Conservation (phyloP, 345 rosid genomes). For the Eucalyptus pumila region DNA sequence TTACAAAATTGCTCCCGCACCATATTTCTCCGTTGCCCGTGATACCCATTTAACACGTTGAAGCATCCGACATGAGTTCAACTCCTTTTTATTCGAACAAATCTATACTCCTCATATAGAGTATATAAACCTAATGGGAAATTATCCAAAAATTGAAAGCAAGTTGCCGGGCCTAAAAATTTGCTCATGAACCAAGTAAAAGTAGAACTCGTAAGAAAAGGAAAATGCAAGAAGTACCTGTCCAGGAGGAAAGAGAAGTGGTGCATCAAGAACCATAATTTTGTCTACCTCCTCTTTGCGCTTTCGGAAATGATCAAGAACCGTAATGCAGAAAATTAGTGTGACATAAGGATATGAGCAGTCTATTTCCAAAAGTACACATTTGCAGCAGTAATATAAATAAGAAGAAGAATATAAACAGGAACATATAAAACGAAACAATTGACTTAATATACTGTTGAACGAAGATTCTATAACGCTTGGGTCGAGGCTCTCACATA, state of each 20-base stretch:
- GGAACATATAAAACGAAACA: neutral
- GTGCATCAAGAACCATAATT: slow-evolving; percentile 84
- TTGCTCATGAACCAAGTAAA: neutral
- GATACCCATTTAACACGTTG: neutral
- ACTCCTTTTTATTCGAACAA: neutral
- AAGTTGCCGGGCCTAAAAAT: neutral
- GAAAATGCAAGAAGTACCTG: slow-evolving; percentile 33
- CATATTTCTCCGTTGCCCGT: neutral
- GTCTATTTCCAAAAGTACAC: neutral
- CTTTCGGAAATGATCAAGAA: slow-evolving; percentile 16
- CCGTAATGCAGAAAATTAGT: neutral
- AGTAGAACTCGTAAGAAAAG: neutral
- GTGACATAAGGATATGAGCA: neutral
- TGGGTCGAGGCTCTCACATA: neutral
- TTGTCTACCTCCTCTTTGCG: slow-evolving; percentile 68
- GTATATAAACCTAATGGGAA: neutral
- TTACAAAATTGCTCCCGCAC: neutral
- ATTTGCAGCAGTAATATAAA: neutral
- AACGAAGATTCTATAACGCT: neutral
- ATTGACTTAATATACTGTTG: neutral
- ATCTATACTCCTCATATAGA: neutral
- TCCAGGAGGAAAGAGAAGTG: slow-evolving; percentile 91
- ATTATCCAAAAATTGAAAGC: neutral
- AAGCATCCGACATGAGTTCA: neutral
- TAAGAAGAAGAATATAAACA: neutral